A percentile compares a stretch with the other conserved stretches of the same genome.
phyloP scores from a whole-genome alignment of 441 rosid genomes.

The Breynia disticha region DNA sequence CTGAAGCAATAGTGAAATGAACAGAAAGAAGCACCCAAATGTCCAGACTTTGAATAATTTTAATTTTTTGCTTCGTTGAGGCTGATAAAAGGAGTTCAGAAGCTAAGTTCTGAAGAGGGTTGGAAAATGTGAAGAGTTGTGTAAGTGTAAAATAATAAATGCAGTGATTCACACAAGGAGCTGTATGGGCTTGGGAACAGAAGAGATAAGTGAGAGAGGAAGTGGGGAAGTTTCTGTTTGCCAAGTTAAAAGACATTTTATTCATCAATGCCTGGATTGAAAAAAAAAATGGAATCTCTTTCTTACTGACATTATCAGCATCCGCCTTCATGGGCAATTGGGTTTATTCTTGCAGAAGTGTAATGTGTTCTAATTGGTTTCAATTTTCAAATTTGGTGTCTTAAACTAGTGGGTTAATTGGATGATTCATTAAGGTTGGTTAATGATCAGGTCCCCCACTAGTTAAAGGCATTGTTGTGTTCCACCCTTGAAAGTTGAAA shows the following conservation, averaged over 20 bases:
- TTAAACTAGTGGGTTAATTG: background rate
- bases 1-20: slow-evolving; percentile 8
- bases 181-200: slow-evolving; percentile 76
- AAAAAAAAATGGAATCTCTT: slow-evolving; percentile 28
- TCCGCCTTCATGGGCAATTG: slow-evolving; percentile 13
- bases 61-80: background rate
- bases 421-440: background rate
- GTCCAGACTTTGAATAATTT: too few relatives aligned
- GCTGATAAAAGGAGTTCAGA: slow-evolving; percentile 19
- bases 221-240: slow-evolving; percentile 26
- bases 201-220: slow-evolving; percentile 46
- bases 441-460: too few relatives aligned
- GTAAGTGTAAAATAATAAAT: slow-evolving; percentile 22
- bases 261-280: slow-evolving; percentile 35
- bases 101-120: slow-evolving; percentile 20
- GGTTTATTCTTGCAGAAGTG: slow-evolving; percentile 4
- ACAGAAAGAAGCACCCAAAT: too few relatives aligned
- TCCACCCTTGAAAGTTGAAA: too few relatives aligned
- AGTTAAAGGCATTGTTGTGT: too few relatives aligned
- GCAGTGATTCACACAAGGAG: slow-evolving; percentile 29
- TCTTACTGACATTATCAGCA: slow-evolving; percentile 15
- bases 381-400: background rate
- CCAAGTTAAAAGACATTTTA: slow-evolving; percentile 35
- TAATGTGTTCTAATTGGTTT: background rate
- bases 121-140: slow-evolving; percentile 43